These are phyloP conservation scores for Paramyrothecium roridum DNA, from an alignment of 2,329 filamentous ascomycete genomes.

Conservation along the genomic window DNA sequence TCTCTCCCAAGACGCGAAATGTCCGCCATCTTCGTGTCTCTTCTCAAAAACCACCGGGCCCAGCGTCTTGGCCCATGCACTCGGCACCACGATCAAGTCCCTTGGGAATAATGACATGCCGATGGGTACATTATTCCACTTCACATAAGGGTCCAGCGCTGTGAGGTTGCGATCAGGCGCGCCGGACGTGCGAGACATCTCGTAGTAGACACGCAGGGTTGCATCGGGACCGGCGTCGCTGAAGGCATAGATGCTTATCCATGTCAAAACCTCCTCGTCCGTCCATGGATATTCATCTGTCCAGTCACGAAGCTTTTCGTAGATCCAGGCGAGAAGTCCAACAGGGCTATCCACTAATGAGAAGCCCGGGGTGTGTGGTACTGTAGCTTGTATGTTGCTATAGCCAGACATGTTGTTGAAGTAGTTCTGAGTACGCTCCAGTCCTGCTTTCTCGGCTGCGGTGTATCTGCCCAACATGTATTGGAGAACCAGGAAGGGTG, in stretches of 20 bases:
- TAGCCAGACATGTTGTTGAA: not conserved
- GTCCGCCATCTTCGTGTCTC: not conserved
- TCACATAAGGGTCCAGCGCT: not conserved
- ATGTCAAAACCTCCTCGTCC: slow-evolving; percentile 71
- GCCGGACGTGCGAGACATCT: slow-evolving; percentile 42
- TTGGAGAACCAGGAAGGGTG: slow-evolving; percentile 55
- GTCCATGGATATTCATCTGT: slow-evolving; percentile 69
- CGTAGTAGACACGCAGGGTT: slow-evolving; percentile 68
- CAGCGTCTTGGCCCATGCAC: not conserved
- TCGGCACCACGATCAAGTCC: not conserved
- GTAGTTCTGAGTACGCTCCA: not conserved
- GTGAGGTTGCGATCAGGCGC: not conserved
- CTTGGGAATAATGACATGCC: not conserved
- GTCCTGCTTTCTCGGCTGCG: slow-evolving; percentile 5
- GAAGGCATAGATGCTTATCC: slow-evolving; percentile 71
- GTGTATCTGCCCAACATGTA: slow-evolving; percentile 48
- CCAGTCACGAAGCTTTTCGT: slow-evolving; percentile 78
- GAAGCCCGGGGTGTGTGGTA: slow-evolving; percentile 70
- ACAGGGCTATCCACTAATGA: slow-evolving; percentile 66
- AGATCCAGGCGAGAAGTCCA: slow-evolving; percentile 71
- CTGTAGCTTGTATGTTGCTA: slow-evolving; percentile 37
- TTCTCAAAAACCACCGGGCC: not conserved
- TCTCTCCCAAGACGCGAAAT: slow-evolving; percentile 1
- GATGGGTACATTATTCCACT: not conserved
- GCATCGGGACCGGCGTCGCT: slow-evolving; percentile 65